Percentiles rank a stretch among this genome's conserved stretches.
phyloP scores from a whole-genome alignment of 2,329 filamentous ascomycete genomes.

The Cladosporium sp. region DNA sequence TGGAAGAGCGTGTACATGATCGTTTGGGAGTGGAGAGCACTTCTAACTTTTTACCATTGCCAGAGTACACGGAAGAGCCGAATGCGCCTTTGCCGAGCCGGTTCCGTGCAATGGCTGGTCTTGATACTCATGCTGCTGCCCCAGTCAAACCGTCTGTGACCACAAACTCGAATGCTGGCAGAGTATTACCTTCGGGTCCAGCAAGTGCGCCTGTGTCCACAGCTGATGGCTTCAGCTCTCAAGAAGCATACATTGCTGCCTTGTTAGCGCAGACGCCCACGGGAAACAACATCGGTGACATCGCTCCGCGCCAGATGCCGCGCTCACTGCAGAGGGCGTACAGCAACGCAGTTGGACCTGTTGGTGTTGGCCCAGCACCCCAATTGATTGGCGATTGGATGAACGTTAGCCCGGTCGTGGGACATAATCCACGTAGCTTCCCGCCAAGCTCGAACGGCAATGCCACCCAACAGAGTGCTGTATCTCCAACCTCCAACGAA shows the following conservation, averaged over 20 bases:
- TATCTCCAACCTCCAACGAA: constrained; percentile 21
- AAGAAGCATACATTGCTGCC: constrained; percentile 29
- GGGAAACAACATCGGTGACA: background rate
- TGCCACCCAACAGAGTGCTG: constrained; percentile 6
- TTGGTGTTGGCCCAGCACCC: constrained; percentile 25
- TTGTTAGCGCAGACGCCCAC: constrained; percentile 12
- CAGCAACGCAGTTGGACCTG: constrained; percentile 29
- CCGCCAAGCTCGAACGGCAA: constrained; percentile 21
- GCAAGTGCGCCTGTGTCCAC: constrained; percentile 28
- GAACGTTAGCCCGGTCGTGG: constrained; percentile 28
- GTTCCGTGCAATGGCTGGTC: constrained; percentile 38
- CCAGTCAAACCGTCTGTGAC: constrained; percentile 22
- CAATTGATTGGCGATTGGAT: constrained; percentile 31
- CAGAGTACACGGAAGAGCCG: constrained; percentile 69
- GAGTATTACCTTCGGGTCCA: constrained; percentile 17
- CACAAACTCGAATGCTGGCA: constrained; percentile 20
- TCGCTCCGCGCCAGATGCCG: constrained; percentile 24
- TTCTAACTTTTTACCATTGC: constrained; percentile 79
- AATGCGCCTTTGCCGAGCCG: constrained; percentile 40
- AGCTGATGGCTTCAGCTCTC: constrained; percentile 29
- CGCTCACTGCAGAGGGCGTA: constrained; percentile 35
- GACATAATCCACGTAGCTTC: constrained; percentile 13
- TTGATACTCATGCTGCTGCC: constrained; percentile 30
- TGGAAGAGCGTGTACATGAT: constrained; percentile 53
- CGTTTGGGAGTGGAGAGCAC: constrained; percentile 66